These are phyloP conservation scores for Fusarium musae DNA, from an alignment of 2,329 filamentous ascomycete genomes.

Conservation along the genomic window DNA sequence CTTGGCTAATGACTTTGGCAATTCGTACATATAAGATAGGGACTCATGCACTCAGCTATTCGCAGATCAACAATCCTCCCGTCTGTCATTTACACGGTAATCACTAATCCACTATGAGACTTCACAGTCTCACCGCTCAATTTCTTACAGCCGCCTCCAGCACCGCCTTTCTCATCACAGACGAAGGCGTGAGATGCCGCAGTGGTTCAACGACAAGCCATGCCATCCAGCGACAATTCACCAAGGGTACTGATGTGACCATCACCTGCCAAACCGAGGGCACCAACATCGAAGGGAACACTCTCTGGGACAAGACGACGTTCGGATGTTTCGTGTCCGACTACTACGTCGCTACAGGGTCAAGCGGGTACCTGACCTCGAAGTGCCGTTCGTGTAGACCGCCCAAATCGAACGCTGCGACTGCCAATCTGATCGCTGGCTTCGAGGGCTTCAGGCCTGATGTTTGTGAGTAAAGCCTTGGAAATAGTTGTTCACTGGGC, in stretches of 20 bases:
- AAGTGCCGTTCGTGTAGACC: slow-evolving; percentile 6
- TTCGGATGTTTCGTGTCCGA: slow-evolving; percentile 18
- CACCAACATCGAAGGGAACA: neutral
- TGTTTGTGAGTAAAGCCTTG: slow-evolving; percentile 9
- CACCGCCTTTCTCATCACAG: slow-evolving; percentile 2
- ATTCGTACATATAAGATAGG: neutral
- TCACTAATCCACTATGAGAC: neutral
- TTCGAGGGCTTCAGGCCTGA: slow-evolving; percentile 26
- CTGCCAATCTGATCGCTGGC: slow-evolving; percentile 16
- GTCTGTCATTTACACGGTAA: fast-evolving
- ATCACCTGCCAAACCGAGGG: slow-evolving; percentile 12
- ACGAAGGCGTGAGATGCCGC: slow-evolving; percentile 15
- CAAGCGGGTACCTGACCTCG: neutral
- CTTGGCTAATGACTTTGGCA: fast-evolving
- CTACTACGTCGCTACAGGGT: slow-evolving; percentile 14
- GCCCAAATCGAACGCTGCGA: slow-evolving; percentile 20
- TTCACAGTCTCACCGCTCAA: neutral
- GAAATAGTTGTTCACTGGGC: fast-evolving
- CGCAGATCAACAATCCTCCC: too few species aligned
- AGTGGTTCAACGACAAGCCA: slow-evolving; percentile 9
- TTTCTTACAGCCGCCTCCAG: neutral
- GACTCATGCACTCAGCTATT: fast-evolving
- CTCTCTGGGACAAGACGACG: slow-evolving; percentile 14
- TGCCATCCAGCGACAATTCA: neutral
- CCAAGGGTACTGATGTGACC: slow-evolving; percentile 7